phyloP scores from a whole-genome alignment of 495 filamentous ascomycete genomes.

The Astrocystis sublimbata region DNA sequence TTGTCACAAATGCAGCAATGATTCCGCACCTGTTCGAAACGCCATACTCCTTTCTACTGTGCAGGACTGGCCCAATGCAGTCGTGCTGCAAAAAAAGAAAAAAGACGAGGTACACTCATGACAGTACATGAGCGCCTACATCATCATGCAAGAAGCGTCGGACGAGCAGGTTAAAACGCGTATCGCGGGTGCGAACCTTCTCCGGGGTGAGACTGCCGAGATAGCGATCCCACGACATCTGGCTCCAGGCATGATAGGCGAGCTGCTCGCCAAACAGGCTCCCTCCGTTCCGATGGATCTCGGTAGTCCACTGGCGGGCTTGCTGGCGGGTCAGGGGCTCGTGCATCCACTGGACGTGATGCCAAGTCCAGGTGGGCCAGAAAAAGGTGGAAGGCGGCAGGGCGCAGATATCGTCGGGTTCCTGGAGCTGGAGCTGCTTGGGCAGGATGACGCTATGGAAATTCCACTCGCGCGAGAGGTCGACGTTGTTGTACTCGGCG shows the following conservation, averaged over 20 bases:
- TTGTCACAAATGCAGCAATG: background rate
- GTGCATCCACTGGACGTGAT: slow-evolving; percentile 51
- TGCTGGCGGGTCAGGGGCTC: slow-evolving; percentile 34
- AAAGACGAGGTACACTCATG: background rate
- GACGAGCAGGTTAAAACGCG: slow-evolving; percentile 49
- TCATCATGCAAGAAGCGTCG: slow-evolving; percentile 48
- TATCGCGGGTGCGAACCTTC: slow-evolving; percentile 37
- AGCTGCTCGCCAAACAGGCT: slow-evolving; percentile 46
- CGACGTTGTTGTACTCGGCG: slow-evolving; percentile 40
- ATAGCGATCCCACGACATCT: slow-evolving; percentile 47
- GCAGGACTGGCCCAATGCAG: background rate
- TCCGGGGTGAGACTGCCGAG: slow-evolving; percentile 42
- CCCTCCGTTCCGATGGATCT: slow-evolving; percentile 41
- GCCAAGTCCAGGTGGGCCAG: slow-evolving; percentile 53
- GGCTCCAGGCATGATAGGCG: slow-evolving; percentile 50
- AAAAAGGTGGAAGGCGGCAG: slow-evolving; percentile 48
- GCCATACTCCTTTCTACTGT: background rate
- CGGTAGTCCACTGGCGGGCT: slow-evolving; percentile 34
- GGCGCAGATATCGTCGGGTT: slow-evolving; percentile 44
- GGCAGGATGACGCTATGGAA: slow-evolving; percentile 47
- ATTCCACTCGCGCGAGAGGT: slow-evolving; percentile 46
- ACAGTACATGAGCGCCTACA: slow-evolving; percentile 17
- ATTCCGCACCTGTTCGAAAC: slow-evolving; percentile 5
- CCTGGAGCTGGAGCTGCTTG: slow-evolving; percentile 39
- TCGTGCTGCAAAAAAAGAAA: slow-evolving; percentile 2